phyloP scores from a whole-genome alignment of 495 filamentous ascomycete species.

The Penicillium bialowiezense region DNA sequence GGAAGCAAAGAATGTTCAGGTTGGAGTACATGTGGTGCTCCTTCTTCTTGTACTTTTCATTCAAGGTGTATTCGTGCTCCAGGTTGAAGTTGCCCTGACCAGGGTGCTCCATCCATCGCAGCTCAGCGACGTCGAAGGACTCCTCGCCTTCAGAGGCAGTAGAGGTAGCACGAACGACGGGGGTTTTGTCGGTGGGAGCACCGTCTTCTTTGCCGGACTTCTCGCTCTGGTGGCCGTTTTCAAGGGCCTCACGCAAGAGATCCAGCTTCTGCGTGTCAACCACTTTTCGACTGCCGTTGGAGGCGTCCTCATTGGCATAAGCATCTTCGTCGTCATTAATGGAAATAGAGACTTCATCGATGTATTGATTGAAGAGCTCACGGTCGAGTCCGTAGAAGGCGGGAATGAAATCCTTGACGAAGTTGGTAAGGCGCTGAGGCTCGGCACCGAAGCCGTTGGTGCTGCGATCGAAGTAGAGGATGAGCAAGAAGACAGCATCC shows the following conservation, averaged over 20 bases:
- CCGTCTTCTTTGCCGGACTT: constrained; percentile 73
- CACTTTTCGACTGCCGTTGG: constrained; percentile 56
- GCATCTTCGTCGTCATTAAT: constrained; percentile 63
- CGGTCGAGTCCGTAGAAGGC: constrained; percentile 83
- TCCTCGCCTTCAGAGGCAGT: constrained; percentile 47
- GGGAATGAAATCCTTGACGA: constrained; percentile 85
- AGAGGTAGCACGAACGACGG: constrained; percentile 59
- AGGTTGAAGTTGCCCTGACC: constrained; percentile 48
- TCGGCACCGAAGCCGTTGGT: constrained; percentile 67
- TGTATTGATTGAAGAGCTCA: constrained; percentile 69
- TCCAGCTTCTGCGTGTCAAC: constrained; percentile 69
- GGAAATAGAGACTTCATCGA: constrained; percentile 64
- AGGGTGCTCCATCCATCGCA: constrained; percentile 62
- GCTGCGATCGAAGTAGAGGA: constrained; percentile 68
- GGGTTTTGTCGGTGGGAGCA: constrained; percentile 78
- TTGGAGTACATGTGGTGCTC: constrained; percentile 87
- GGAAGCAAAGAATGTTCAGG: constrained; percentile 85
- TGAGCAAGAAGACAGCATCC: constrained; percentile 76
- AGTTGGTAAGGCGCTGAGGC: constrained; percentile 70
- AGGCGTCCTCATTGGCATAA: constrained; percentile 45
- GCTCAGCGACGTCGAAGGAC: constrained; percentile 42
- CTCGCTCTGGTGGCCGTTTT: constrained; percentile 57
- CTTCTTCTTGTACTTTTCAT: constrained; percentile 75
- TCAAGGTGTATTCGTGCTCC: constrained; percentile 66
- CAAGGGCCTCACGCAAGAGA: constrained; percentile 82